Conservation (phyloP, 2,329 filamentous ascomycete genomes). For the Botrytis byssoidea region DNA sequence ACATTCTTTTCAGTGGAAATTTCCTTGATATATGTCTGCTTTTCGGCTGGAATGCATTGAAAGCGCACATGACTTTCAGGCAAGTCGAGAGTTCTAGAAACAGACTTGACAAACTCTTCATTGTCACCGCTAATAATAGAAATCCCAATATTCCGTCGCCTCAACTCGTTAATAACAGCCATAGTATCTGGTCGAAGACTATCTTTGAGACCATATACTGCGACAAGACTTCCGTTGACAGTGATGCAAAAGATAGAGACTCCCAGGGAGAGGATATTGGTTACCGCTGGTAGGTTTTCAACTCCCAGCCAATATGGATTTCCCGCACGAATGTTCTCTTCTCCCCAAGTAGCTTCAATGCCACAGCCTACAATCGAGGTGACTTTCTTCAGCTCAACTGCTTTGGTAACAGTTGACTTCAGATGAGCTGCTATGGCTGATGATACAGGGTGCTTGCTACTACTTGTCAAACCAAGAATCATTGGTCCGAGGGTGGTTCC, state of each 20-base stretch:
- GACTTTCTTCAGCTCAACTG: too few species aligned
- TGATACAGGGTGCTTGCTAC: conserved; percentile 28
- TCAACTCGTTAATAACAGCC: too few species aligned
- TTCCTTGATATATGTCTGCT: conserved; percentile 30
- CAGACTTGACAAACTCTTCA: conserved; percentile 44
- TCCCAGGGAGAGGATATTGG: too few species aligned
- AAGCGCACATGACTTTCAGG: conserved; percentile 35
- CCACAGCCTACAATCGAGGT: conserved; percentile 49
- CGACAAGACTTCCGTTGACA: too few species aligned
- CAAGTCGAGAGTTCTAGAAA: conserved; percentile 43
- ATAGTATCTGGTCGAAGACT: too few species aligned
- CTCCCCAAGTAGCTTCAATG: conserved; percentile 37
- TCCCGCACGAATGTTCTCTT: too few species aligned
- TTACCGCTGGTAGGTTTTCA: too few species aligned
- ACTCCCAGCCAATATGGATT: too few species aligned
- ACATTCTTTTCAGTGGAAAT: conserved; percentile 28
- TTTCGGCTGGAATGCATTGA: conserved; percentile 41
- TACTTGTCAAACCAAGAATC: conserved; percentile 40
- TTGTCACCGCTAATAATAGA: conserved; percentile 47
- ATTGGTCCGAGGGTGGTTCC: conserved; percentile 26
- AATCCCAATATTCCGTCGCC: too few species aligned
- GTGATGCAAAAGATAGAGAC: too few species aligned
- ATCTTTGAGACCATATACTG: too few species aligned
- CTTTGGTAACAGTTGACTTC: conserved; percentile 32
- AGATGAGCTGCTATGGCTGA: conserved; percentile 40